These are phyloP conservation scores for Discostella pseudostelligera DNA, from an alignment of 108 stramenopile genomes.

Conservation along the genomic window DNA sequence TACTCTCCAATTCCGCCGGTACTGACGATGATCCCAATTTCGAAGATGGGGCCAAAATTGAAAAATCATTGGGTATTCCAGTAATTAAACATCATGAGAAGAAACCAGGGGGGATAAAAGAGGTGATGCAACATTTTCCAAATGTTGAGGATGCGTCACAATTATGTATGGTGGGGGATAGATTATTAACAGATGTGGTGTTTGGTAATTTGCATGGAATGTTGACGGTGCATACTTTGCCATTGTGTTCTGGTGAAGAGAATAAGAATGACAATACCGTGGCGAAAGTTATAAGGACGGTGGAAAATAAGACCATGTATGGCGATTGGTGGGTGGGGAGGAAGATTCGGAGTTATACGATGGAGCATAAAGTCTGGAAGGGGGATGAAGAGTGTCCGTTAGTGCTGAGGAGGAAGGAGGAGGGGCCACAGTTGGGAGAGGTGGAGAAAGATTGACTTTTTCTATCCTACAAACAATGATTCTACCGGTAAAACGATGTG, in stretches of 20 bases:
- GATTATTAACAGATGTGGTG: slow-evolving; percentile 91
- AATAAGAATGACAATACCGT: slow-evolving; percentile 75
- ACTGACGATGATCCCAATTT: slow-evolving; percentile 83
- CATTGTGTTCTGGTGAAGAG: slow-evolving; percentile 67
- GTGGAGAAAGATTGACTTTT: slow-evolving; percentile 11
- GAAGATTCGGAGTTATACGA: slow-evolving; percentile 33
- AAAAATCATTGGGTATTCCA: slow-evolving; percentile 78
- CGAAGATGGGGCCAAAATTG: slow-evolving; percentile 72
- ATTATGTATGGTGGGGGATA: slow-evolving; percentile 92
- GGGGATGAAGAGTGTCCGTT: slow-evolving; percentile 69
- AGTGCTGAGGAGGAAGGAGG: slow-evolving; percentile 14
- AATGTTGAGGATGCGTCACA: slow-evolving; percentile 65
- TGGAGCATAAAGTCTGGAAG: slow-evolving; percentile 68
- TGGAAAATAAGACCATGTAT: slow-evolving; percentile 77
- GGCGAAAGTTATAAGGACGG: slow-evolving; percentile 59
- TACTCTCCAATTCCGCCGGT: slow-evolving; percentile 92
- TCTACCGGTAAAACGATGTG: no score
- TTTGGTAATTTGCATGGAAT: slow-evolving; percentile 94
- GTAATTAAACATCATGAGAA: slow-evolving; percentile 90
- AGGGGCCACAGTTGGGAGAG: neutral
- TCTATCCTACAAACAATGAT: no score
- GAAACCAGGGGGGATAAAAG: slow-evolving; percentile 87
- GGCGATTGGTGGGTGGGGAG: slow-evolving; percentile 71
- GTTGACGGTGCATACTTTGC: slow-evolving; percentile 89
- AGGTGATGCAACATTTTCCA: slow-evolving; percentile 79